Conservation (phyloP, 345 rosid species). For the Eucalyptus curtisii region DNA sequence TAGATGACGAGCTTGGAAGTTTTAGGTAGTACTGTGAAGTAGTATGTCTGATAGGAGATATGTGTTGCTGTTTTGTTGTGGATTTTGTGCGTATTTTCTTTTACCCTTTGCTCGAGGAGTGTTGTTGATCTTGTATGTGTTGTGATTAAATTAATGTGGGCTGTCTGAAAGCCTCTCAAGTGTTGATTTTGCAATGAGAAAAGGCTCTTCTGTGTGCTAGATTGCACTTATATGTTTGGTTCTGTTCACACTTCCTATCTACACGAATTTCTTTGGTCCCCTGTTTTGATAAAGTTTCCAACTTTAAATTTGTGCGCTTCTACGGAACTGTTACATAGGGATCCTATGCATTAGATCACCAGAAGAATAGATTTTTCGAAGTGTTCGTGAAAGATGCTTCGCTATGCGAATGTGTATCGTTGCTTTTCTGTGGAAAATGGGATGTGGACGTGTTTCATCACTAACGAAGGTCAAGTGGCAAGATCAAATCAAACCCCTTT, state of each 20-base stretch:
- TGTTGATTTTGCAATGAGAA: not conserved
- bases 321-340: not conserved
- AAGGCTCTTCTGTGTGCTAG: not conserved
- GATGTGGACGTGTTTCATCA: not conserved
- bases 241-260: not conserved
- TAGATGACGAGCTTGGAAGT: not conserved
- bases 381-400: not conserved
- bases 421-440: not conserved
- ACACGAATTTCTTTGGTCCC: not conserved
- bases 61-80: not conserved
- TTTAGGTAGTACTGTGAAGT: not conserved
- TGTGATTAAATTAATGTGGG: not conserved
- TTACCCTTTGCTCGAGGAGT: not conserved
- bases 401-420: not conserved
- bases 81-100: not conserved
- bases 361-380: not conserved
- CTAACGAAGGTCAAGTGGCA: not conserved
- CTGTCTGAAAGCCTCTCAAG: not conserved
- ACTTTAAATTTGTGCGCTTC: not conserved
- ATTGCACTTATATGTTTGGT: not conserved
- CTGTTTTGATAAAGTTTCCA: not conserved
- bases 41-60: not conserved
- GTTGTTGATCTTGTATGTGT: not conserved
- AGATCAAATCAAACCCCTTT: not conserved
- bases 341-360: not conserved